Evolutionary conservation across 805 yeast genomes (phyloP).

Genomic region (Starmerella bombi): DNA sequence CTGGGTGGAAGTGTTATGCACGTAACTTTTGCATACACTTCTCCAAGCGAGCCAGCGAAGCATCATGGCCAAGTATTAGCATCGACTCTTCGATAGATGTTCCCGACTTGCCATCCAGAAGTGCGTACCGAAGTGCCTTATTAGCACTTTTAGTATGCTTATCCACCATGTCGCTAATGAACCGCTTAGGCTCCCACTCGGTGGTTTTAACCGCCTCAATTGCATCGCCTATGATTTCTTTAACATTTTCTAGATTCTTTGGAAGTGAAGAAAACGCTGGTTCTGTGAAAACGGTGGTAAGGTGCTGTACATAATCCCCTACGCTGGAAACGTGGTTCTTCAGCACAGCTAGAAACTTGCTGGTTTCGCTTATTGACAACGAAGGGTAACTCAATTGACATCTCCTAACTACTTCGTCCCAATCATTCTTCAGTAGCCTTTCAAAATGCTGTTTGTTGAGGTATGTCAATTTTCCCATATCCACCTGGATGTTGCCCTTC

Average conservation of each 20-base stretch:
- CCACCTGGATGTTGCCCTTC: conserved; percentile 88
- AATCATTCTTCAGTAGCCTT: conserved; percentile 2
- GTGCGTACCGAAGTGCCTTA: conserved; percentile 49
- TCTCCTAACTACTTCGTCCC: conserved; percentile 4
- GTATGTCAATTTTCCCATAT: conserved; percentile 54
- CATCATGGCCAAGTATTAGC: conserved; percentile 36
- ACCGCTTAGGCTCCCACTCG: conserved; percentile 2
- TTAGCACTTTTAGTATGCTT: conserved; percentile 30
- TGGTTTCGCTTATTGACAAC: conserved; percentile 28
- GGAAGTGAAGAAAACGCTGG: conserved; percentile 11
- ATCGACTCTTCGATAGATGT: conserved; percentile 47
- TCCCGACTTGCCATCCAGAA: conserved; percentile 62
- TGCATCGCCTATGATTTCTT: conserved; percentile 3
- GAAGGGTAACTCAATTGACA: conserved; percentile 16
- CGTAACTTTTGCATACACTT: neutral
- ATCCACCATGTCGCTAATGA: conserved; percentile 1
- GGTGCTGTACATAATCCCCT: conserved; percentile 38
- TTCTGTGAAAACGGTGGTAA: conserved; percentile 20
- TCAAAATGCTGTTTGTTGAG: conserved; percentile 57
- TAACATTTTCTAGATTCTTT: neutral
- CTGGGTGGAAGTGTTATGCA: neutral
- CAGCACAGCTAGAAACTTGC: conserved; percentile 32
- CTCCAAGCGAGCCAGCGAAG: neutral
- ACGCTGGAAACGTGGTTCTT: conserved; percentile 41
- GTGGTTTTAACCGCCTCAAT: neutral